Conservation (phyloP, 208 protist genomes). For the Trypanosoma theileri region DNA sequence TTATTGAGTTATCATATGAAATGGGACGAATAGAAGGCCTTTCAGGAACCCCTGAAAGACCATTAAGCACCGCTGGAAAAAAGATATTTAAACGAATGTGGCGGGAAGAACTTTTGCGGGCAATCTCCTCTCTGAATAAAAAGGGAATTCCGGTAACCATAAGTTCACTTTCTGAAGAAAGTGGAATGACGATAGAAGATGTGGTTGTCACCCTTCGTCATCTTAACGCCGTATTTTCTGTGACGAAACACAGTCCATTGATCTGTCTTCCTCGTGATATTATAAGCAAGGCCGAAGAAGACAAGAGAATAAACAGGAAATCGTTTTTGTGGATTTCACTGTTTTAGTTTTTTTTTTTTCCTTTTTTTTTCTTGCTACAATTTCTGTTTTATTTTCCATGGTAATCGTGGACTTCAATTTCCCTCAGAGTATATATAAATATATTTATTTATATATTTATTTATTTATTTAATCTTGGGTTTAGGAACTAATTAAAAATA, state of each 20-base stretch:
- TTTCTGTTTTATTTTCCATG: constrained; percentile 6
- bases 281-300: constrained; percentile 3
- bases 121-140: constrained; percentile 44
- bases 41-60: constrained; percentile 66
- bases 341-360: constrained; percentile 8
- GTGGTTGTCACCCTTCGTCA: constrained; percentile 56
- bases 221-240: constrained; percentile 49
- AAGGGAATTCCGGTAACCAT: constrained; percentile 43
- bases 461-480: constrained; percentile 3
- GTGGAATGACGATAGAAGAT: constrained; percentile 68
- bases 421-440: not conserved
- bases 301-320: constrained; percentile 13
- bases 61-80: constrained; percentile 56
- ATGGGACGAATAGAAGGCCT: constrained; percentile 57
- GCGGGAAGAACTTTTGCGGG: constrained; percentile 55
- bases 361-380: not conserved
- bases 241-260: constrained; percentile 48
- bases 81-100: constrained; percentile 66
- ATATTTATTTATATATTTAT: constrained; percentile 6
- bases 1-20: constrained; percentile 71
- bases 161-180: constrained; percentile 49
- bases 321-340: constrained; percentile 24
- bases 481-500: not conserved
- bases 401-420: constrained; percentile 25
- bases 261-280: constrained; percentile 15